Conservation (phyloP, 305 asterid genomes). For the Withania somnifera region DNA sequence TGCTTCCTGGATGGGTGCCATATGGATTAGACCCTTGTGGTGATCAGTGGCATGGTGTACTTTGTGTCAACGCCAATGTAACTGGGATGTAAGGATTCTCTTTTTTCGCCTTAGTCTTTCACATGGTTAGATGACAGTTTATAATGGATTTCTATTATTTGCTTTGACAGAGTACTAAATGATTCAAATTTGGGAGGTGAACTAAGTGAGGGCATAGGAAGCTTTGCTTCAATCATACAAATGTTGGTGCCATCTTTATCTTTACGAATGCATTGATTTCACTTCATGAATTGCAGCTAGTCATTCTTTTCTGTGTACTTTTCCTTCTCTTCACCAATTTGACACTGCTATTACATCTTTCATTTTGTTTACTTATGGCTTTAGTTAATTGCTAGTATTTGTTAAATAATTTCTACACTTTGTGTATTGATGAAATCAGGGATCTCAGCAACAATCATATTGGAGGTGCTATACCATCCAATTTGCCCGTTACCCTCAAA, state of each 20-base stretch:
- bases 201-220: conserved; percentile 47
- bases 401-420: background rate
- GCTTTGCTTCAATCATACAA: conserved; percentile 49
- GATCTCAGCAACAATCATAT: conserved; percentile 78
- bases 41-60: conserved; percentile 80
- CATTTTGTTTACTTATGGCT: background rate
- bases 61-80: conserved; percentile 65
- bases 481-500: conserved; percentile 56
- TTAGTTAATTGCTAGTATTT: background rate
- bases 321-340: background rate
- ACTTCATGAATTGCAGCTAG: background rate
- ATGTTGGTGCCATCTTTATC: conserved; percentile 38
- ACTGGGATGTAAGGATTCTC: conserved; percentile 54
- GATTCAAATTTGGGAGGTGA: conserved; percentile 61
- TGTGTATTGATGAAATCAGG: conserved; percentile 25
- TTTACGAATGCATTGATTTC: background rate
- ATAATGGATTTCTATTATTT: background rate
- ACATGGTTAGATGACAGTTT: background rate
- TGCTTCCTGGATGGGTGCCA: conserved; percentile 69
- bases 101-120: background rate
- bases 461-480: conserved; percentile 68
- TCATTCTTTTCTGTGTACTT: background rate
- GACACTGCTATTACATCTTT: background rate
- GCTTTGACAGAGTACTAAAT: conserved; percentile 38
- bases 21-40: conserved; percentile 88